These are phyloP conservation scores for Cynara cardunculus DNA, from an alignment of 129 eudicot genomes.

Conservation along the genomic window DNA sequence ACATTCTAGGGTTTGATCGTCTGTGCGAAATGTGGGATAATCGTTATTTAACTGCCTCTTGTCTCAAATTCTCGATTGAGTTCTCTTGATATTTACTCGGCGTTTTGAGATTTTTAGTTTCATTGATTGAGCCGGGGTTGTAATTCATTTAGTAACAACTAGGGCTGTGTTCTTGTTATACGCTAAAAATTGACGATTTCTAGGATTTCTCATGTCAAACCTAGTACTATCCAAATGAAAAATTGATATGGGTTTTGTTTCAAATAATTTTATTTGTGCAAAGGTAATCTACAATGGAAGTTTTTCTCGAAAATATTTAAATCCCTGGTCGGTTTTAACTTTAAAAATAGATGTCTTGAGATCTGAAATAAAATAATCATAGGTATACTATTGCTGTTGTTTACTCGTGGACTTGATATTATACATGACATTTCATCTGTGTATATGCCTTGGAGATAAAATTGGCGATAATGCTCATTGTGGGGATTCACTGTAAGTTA, in stretches of 20 bases:
- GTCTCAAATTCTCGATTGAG: conserved; percentile 15
- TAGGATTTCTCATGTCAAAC: neutral
- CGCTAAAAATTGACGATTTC: neutral
- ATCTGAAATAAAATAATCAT: neutral
- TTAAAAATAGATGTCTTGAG: conserved; percentile 7
- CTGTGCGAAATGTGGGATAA: neutral
- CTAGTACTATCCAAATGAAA: neutral
- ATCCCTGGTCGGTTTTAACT: conserved; percentile 2
- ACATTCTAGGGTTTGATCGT: conserved; percentile 25
- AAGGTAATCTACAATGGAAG: conserved; percentile 2
- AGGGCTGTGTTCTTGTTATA: conserved; percentile 1
- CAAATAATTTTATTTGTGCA: neutral
- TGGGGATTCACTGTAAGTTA: neutral
- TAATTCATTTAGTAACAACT: neutral
- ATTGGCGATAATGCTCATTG: neutral
- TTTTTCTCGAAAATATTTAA: neutral
- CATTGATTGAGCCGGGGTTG: neutral
- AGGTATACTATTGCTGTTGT: neutral
- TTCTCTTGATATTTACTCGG: neutral
- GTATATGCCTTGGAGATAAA: too few relatives aligned
- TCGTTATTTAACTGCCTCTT: neutral
- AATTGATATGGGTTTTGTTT: neutral
- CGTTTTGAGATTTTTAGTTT: neutral
- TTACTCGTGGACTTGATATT: neutral
- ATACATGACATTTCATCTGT: too few relatives aligned